Evolutionary conservation across 768 basidiomycete species (phyloP).

Genomic region (Leccinum rimulosum): DNA sequence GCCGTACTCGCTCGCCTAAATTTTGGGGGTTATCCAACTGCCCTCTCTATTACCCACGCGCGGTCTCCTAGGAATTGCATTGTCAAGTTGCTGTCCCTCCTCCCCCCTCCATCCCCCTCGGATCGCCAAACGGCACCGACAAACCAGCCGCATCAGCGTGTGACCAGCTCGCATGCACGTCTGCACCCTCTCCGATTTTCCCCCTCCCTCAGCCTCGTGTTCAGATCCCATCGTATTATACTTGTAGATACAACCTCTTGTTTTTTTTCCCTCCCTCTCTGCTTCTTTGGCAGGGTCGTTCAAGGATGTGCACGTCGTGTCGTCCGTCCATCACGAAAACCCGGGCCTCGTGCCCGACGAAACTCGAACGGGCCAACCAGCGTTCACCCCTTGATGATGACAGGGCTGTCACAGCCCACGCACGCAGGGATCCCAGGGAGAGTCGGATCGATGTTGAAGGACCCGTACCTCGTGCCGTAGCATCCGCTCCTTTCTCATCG

Average conservation of each 20-base stretch:
- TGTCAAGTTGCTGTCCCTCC: neutral
- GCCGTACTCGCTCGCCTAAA: constrained; percentile 25
- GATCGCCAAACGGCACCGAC: constrained; percentile 1
- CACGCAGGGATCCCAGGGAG: neutral
- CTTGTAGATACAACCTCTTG: neutral
- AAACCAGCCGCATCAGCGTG: neutral
- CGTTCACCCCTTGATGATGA: neutral
- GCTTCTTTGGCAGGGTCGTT: constrained; percentile 8
- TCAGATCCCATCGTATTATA: neutral
- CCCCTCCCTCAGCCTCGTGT: neutral
- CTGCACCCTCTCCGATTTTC: neutral
- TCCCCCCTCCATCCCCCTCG: neutral
- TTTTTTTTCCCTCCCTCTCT: constrained; percentile 1
- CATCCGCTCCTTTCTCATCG: neutral
- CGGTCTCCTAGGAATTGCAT: constrained; percentile 31
- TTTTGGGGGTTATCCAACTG: constrained; percentile 24
- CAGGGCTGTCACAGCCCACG: neutral
- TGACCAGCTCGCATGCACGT: neutral
- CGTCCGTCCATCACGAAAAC: neutral
- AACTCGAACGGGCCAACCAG: neutral
- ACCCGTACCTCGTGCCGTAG: neutral
- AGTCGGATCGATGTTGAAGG: neutral
- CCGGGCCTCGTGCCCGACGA: constrained; percentile 8
- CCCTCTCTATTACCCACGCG: constrained; percentile 17
- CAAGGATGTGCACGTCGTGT: neutral